phyloP scores from a whole-genome alignment of 78 protist species.

The Protostelium mycophagum region DNA sequence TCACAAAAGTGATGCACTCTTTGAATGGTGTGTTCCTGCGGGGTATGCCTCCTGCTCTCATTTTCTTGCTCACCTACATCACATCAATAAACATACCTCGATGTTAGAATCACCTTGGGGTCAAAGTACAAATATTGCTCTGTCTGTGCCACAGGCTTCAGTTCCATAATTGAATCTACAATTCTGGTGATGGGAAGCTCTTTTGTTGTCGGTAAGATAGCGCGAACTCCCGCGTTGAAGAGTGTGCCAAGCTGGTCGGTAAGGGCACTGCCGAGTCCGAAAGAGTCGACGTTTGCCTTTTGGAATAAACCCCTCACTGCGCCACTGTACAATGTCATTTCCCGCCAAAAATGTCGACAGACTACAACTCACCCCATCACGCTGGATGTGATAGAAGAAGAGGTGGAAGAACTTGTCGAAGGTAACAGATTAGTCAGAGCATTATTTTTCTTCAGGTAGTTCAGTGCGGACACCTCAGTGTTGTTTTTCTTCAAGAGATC shows the following conservation, averaged over 20 bases:
- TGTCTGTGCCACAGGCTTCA: constrained; percentile 43
- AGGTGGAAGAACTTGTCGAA: neutral
- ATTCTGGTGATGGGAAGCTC: constrained; percentile 61
- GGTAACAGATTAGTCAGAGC: neutral
- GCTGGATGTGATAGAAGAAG: no score
- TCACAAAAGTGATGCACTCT: constrained; percentile 82
- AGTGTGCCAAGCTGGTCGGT: neutral
- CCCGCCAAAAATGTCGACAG: no score
- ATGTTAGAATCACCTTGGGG: constrained; percentile 59
- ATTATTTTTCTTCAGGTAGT: constrained; percentile 33
- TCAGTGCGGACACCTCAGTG: constrained; percentile 31
- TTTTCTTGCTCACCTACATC: neutral
- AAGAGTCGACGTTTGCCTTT: neutral
- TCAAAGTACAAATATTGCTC: constrained; percentile 60
- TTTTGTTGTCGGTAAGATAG: constrained; percentile 43
- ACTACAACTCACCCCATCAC: no score
- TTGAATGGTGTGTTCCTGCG: constrained; percentile 57
- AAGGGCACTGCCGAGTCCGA: neutral
- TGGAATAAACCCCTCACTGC: neutral
- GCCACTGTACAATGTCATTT: no score
- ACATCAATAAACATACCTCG: constrained; percentile 2
- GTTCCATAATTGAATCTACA: constrained; percentile 65
- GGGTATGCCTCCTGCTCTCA: constrained; percentile 9
- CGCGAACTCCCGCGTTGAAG: neutral
- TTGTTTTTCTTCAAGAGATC: constrained; percentile 22